Evolutionary conservation across 1,284 basidiomycete genomes (phyloP), one percentile per base, ranked within the genome.

Genomic region (Gymnopus androsaceus): DNA sequence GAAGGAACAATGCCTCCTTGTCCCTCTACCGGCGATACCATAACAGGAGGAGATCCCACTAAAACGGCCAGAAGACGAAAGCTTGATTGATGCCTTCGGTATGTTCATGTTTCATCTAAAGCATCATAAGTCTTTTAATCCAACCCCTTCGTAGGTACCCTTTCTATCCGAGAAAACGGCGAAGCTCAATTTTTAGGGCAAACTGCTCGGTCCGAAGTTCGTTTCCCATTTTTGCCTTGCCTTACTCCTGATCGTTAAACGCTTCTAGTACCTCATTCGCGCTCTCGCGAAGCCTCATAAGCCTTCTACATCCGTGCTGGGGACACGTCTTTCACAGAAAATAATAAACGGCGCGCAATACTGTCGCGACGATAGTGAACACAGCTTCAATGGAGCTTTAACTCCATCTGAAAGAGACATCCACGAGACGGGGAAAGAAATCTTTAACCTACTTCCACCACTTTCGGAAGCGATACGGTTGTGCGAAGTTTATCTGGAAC

Each of bases 191-290:
- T 84, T 64, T 76, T 83, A 59, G 84, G 86, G 15, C 76, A 80
- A 55, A 87, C 84, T 2, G 82, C 86, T 1, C 77, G 84, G 21
- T 77, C 83, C 34, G 86, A 88, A 56, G 82, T 83, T 64, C 61
- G 72, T 60, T 15, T 9, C n/a, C 2, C 25, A 41, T 42, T 27
- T 44, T 5, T n/a, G 9, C 23, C 15, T 33, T 25, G 25, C 17
- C 3, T 6, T 14, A 28, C 23, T 23, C 28, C 40, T n/a, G 6
- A 17, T 42, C 9, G 12, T 8, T 40, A 30, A 27, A 57, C 44
- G 11, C 17, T 6, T 28, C 4, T 14, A 56, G 50, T 59, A 55
- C 17, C 54, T 59, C 45, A 59, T 59, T 36, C 57, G 57, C 23
- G 56, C 45, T 14, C 40, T 45, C 31, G 31, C 41, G 14, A 44